These are phyloP conservation scores for Microbotryomycetes sp. DNA, from an alignment of 1,284 basidiomycete genomes.

Conservation along the genomic window DNA sequence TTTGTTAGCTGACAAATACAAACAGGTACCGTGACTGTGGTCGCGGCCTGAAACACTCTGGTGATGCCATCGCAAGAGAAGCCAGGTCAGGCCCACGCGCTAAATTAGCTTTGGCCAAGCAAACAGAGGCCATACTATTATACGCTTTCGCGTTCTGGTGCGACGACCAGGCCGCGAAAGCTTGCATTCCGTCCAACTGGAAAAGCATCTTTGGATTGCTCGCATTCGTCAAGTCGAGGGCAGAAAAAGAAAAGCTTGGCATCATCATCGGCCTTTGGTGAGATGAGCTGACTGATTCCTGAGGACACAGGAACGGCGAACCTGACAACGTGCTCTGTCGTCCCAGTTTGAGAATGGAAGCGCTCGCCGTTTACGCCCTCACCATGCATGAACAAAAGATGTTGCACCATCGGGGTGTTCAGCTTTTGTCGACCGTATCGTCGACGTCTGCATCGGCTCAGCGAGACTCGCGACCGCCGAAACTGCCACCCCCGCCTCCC, in stretches of 20 bases:
- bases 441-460: not conserved
- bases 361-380: constrained; percentile 17
- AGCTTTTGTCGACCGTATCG: not conserved
- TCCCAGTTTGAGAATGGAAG: constrained; percentile 20
- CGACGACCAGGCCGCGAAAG: constrained; percentile 41
- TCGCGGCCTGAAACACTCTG: constrained; percentile 38
- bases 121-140: constrained; percentile 47
- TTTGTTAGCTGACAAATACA: not conserved
- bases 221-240: constrained; percentile 28
- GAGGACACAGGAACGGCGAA: too few species aligned
- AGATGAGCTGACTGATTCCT: not conserved
- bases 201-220: constrained; percentile 32
- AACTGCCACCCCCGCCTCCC: not conserved
- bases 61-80: constrained; percentile 33
- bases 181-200: constrained; percentile 29
- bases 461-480: not conserved
- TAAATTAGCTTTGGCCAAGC: constrained; percentile 41
- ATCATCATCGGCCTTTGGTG: constrained; percentile 23
- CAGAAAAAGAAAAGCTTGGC: constrained; percentile 16
- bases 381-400: constrained; percentile 29
- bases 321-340: too few species aligned
- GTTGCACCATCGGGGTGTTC: constrained; percentile 13
- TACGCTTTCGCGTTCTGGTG: constrained; percentile 48
- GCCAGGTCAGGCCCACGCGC: constrained; percentile 8
- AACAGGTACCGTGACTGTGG: constrained; percentile 33